Evolutionary conservation across 2,329 filamentous ascomycete species (phyloP).

Genomic region (Dryadomyces sulphureus): DNA sequence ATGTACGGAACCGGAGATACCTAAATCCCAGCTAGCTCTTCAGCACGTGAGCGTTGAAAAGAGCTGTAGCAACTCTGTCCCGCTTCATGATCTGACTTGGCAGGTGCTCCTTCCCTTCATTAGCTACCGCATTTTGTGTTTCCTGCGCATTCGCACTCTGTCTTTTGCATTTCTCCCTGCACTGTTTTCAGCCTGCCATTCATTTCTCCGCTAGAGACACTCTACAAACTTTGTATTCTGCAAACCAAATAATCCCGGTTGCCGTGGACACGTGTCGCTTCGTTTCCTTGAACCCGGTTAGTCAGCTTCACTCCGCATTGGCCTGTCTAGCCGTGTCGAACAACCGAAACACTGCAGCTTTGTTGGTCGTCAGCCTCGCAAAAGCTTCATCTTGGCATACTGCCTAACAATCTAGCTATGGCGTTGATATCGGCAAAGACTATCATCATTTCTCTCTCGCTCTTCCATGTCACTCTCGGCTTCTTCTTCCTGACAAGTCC

Average conservation of each 20-base stretch:
- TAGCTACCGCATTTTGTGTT: too few relatives aligned
- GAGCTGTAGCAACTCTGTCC: too few relatives aligned
- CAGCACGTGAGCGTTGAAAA: background rate
- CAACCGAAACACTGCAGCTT: background rate
- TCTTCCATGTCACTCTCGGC: conserved; percentile 73
- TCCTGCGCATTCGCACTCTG: too few relatives aligned
- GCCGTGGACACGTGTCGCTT: background rate
- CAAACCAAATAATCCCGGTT: too few relatives aligned
- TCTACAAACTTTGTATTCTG: too few relatives aligned
- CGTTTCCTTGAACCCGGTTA: background rate
- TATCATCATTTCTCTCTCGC: conserved; percentile 65
- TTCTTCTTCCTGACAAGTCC: conserved; percentile 73
- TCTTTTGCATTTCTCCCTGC: too few relatives aligned
- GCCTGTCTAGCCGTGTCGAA: background rate
- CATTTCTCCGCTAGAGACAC: too few relatives aligned
- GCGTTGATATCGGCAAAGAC: conserved; percentile 65
- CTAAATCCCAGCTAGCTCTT: background rate
- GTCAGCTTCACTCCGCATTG: background rate
- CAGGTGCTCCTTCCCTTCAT: too few relatives aligned
- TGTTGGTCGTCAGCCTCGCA: background rate
- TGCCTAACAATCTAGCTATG: too few relatives aligned
- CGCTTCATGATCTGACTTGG: too few relatives aligned
- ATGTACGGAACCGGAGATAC: background rate
- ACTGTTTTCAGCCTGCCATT: too few relatives aligned
- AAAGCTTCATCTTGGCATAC: background rate